Evolutionary conservation across 129 eudicot genomes (phyloP).

Genomic region (Artemisia annua): DNA sequence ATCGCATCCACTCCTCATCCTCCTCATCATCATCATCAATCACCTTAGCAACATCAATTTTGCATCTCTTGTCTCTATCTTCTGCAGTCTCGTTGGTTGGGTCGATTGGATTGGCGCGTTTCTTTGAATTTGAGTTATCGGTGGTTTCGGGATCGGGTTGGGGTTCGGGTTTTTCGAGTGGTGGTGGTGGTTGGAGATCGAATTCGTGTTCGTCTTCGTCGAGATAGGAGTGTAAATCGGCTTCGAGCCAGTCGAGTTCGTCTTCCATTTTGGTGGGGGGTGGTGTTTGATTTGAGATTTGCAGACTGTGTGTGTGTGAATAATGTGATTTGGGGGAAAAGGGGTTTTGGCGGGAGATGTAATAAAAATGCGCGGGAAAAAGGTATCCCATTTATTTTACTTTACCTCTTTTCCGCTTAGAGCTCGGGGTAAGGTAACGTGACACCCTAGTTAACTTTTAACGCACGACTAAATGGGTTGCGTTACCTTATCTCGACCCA

Average conservation of each 20-base stretch:
- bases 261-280: slow-evolving; percentile 97
- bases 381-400: too few species aligned
- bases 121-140: slow-evolving; percentile 32
- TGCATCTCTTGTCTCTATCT: slow-evolving; percentile 36
- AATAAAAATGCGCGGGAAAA: slow-evolving; percentile 21
- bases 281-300: slow-evolving; percentile 7
- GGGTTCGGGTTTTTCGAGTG: too few species aligned
- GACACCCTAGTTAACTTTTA: too few species aligned
- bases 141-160: neutral
- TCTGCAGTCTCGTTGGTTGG: neutral
- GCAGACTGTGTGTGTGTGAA: slow-evolving; percentile 9
- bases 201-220: slow-evolving; percentile 14
- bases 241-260: slow-evolving; percentile 88
- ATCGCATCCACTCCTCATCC: slow-evolving; percentile 48
- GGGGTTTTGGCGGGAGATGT: slow-evolving; percentile 42
- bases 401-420: too few species aligned
- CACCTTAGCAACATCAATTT: slow-evolving; percentile 17
- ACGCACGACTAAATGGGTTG: too few species aligned
- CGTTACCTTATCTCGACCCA: too few species aligned
- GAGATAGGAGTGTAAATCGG: slow-evolving; percentile 45
- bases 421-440: too few species aligned
- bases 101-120: slow-evolving; percentile 37
- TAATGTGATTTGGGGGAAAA: neutral
- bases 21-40: neutral
- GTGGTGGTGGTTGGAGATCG: slow-evolving; percentile 40